phyloP scores from a whole-genome alignment of 2,329 filamentous ascomycete genomes.

The Lasiodiplodia hormozganensis region DNA sequence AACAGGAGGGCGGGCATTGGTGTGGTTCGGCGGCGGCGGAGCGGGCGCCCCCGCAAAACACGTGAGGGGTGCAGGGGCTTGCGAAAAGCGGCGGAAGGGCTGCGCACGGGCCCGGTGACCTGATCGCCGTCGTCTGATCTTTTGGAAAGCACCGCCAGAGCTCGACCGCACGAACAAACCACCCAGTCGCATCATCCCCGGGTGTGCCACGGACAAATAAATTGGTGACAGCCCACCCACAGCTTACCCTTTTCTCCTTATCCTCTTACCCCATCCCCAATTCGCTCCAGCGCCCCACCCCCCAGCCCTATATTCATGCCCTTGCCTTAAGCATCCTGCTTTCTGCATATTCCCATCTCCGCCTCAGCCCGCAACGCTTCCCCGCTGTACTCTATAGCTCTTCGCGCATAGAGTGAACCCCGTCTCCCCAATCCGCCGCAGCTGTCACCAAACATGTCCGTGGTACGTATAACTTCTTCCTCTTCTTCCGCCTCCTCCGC shows the following conservation, averaged over 20 bases:
- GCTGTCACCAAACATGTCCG: conserved; percentile 28
- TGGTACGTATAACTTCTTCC: conserved; percentile 24
- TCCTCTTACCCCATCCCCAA: not conserved
- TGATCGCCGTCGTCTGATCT: conserved; percentile 28
- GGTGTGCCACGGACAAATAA: conserved; percentile 27
- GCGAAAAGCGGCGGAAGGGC: not conserved
- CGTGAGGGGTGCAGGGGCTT: conserved; percentile 16
- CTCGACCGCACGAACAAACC: conserved; percentile 10
- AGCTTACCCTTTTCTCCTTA: not conserved
- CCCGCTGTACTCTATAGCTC: not conserved
- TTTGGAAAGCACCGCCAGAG: conserved; percentile 12
- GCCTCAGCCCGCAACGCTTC: not conserved
- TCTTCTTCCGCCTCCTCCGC: not conserved
- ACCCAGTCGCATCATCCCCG: not conserved
- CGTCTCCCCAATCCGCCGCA: not conserved
- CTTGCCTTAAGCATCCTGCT: not conserved
- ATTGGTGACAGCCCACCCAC: conserved; percentile 22
- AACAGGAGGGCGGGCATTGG: conserved; percentile 19
- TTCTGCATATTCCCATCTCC: not conserved
- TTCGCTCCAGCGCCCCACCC: conserved; percentile 7
- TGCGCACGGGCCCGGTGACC: conserved; percentile 24
- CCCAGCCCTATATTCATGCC: not conserved
- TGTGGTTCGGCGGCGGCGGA: not conserved
- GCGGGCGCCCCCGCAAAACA: conserved; percentile 21
- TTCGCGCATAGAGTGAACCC: not conserved